Evolutionary conservation across 1,284 basidiomycete genomes (phyloP).

Genomic region (Pseudozyma flocculosa): DNA sequence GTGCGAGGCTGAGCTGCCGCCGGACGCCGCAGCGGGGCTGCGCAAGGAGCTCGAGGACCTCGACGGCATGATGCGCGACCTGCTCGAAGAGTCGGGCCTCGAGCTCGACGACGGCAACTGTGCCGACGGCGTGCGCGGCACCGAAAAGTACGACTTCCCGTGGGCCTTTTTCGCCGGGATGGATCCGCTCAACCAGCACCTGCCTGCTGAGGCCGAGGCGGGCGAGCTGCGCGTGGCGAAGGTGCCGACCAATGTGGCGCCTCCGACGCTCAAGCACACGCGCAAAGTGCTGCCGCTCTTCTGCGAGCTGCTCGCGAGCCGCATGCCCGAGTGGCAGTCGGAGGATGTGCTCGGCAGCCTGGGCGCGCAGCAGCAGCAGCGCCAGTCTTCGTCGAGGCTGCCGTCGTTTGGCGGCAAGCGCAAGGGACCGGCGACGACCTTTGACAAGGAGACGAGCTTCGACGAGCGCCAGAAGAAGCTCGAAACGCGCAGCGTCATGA

Average conservation of each 20-base stretch:
- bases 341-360: slow-evolving; percentile 28
- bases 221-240: slow-evolving; percentile 17
- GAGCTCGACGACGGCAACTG: slow-evolving; percentile 41
- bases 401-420: not conserved
- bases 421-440: not conserved
- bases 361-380: slow-evolving; percentile 2
- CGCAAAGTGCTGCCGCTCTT: slow-evolving; percentile 45
- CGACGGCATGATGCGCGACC: slow-evolving; percentile 42
- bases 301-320: slow-evolving; percentile 40
- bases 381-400: not conserved
- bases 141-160: slow-evolving; percentile 45
- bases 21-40: slow-evolving; percentile 31
- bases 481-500: slow-evolving; percentile 1
- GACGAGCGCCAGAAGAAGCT: slow-evolving; percentile 9
- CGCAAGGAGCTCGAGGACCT: slow-evolving; percentile 34
- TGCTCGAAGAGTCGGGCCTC: slow-evolving; percentile 42
- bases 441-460: slow-evolving; percentile 14
- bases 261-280: slow-evolving; percentile 38
- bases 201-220: slow-evolving; percentile 13
- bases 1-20: slow-evolving; percentile 28
- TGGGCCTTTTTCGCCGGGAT: slow-evolving; percentile 48
- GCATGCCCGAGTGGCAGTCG: slow-evolving; percentile 49
- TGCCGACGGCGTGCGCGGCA: slow-evolving; percentile 44
- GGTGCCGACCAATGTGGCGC: slow-evolving; percentile 5
- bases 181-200: slow-evolving; percentile 47